phyloP scores from a whole-genome alignment of 345 rosid genomes.

The Salix purpurea region DNA sequence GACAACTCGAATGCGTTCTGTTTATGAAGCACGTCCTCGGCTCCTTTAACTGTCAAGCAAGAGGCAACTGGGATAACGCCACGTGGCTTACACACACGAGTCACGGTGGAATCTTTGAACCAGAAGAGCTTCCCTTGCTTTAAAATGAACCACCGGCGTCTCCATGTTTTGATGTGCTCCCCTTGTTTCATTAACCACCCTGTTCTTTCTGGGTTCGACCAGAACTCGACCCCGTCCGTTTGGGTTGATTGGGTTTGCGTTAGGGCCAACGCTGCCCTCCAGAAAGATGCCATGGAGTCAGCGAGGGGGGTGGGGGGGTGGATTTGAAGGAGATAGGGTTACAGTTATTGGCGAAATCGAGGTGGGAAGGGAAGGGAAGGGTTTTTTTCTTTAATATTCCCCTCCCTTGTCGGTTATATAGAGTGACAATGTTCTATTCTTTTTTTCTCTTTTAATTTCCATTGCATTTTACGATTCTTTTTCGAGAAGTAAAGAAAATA shows the following conservation, averaged over 20 bases:
- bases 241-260: conserved; percentile 13
- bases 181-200: conserved; percentile 74
- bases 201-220: conserved; percentile 60
- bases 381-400: neutral
- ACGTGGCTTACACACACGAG: conserved; percentile 54
- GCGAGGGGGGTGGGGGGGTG: neutral
- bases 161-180: conserved; percentile 70
- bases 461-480: no score
- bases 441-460: no score
- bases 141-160: conserved; percentile 73
- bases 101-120: conserved; percentile 64
- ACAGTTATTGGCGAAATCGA: neutral
- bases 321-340: no score
- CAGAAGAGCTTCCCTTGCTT: conserved; percentile 68
- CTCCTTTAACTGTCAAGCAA: conserved; percentile 71
- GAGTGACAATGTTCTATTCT: neutral
- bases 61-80: conserved; percentile 57
- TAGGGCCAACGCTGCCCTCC: conserved; percentile 12
- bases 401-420: no score
- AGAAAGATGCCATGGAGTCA: conserved; percentile 10
- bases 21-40: conserved; percentile 60
- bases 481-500: no score
- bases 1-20: conserved; percentile 62
- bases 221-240: conserved; percentile 49
- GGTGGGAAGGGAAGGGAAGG: neutral